Percentiles rank a stretch among this genome's conserved stretches.
Conservation (phyloP, 495 filamentous ascomycete species). For the Penicillium egyptiacum region DNA sequence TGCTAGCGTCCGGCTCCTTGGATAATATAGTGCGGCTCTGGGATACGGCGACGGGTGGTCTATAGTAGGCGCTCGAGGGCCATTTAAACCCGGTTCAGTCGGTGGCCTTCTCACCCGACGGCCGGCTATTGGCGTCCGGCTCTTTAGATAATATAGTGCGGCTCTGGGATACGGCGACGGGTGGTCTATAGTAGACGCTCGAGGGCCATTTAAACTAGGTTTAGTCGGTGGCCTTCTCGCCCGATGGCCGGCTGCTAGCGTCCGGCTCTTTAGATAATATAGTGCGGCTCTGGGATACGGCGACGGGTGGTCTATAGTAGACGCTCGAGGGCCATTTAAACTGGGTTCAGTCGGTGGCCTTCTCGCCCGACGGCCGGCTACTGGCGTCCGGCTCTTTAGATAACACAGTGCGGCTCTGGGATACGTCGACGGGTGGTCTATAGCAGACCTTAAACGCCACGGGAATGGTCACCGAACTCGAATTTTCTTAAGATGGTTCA, state of each 20-base stretch:
- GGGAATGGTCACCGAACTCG: neutral
- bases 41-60: neutral
- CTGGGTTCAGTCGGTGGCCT: conserved; percentile 17
- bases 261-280: neutral
- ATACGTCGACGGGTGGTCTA: conserved; percentile 8
- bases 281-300: conserved; percentile 27
- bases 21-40: neutral
- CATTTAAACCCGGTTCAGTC: neutral
- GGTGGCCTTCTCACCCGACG: conserved; percentile 2
- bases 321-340: conserved; percentile 24
- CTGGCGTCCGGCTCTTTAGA: neutral
- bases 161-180: neutral
- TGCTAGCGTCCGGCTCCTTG: conserved; percentile 21
- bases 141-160: neutral
- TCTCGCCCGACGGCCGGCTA: conserved; percentile 5
- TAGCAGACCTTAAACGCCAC: neutral
- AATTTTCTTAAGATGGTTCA: neutral
- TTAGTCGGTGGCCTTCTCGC: conserved; percentile 16
- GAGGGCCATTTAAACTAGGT: conserved; percentile 21
- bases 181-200: conserved; percentile 11
- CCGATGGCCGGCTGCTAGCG: neutral
- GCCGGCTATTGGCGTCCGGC: neutral
- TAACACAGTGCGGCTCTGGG: conserved; percentile 10
- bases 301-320: neutral
- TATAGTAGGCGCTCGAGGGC: neutral